phyloP scores from a whole-genome alignment of 139 green algal genomes.

The Helicosporidium sp. region DNA sequence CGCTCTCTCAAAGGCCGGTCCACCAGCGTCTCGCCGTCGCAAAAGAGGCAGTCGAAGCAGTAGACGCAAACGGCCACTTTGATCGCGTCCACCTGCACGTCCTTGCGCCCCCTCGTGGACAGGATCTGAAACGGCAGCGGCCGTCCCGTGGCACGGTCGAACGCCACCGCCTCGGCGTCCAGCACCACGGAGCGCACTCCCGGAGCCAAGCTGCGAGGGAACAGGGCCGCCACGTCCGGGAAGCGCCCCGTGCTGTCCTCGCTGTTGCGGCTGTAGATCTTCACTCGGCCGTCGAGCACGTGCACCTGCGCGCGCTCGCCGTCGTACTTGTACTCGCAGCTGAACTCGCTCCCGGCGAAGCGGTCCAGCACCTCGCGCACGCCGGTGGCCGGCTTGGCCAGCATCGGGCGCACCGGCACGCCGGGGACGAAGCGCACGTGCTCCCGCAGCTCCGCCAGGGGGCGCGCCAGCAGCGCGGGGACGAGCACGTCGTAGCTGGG shows the following conservation, averaged over 20 bases:
- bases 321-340: slow-evolving; percentile 98
- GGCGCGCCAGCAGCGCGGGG: slow-evolving; percentile 50
- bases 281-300: slow-evolving; percentile 39
- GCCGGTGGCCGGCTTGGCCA: slow-evolving; percentile 77
- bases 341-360: slow-evolving; percentile 72
- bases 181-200: slow-evolving; percentile 57
- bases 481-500: slow-evolving; percentile 75
- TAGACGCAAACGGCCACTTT: slow-evolving; percentile 74
- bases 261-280: slow-evolving; percentile 61
- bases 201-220: slow-evolving; percentile 28
- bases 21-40: slow-evolving; percentile 72
- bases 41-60: slow-evolving; percentile 92
- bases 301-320: slow-evolving; percentile 77
- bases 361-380: slow-evolving; percentile 78
- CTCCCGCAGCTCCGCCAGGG: slow-evolving; percentile 19
- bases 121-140: slow-evolving; percentile 92
- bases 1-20: slow-evolving; percentile 47
- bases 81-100: slow-evolving; percentile 69
- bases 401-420: slow-evolving; percentile 79
- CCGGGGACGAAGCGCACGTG: slow-evolving; percentile 67
- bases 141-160: slow-evolving; percentile 43
- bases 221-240: slow-evolving; percentile 57
- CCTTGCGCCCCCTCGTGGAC: slow-evolving; percentile 70
- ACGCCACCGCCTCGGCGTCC: slow-evolving; percentile 81
- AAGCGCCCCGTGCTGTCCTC: slow-evolving; percentile 89